A percentile compares a stretch with the other conserved stretches of the same genome.
phyloP scores from a whole-genome alignment of 306 rosid genomes.

The Prunus salicina region DNA sequence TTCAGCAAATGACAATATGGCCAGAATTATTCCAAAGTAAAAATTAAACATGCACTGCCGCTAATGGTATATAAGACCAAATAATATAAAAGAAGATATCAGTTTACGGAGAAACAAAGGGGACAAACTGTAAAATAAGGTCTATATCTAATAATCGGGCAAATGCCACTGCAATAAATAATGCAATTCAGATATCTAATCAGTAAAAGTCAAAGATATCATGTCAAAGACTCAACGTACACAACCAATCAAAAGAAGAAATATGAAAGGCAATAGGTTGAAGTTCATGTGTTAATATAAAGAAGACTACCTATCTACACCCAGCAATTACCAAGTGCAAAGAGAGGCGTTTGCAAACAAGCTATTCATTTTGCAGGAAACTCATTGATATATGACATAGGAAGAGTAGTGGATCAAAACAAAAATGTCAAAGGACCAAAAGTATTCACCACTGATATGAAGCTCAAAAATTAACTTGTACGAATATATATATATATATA shows the following conservation, averaged over 20 bases:
- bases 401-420: too few relatives aligned
- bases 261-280: background rate
- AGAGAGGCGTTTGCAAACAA: too few relatives aligned
- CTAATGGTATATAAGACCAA: background rate
- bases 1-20: too few relatives aligned
- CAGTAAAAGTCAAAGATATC: background rate
- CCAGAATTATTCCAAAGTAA: background rate
- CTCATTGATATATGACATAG: too few relatives aligned
- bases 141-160: slow-evolving; percentile 44
- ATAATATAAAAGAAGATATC: background rate
- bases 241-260: background rate
- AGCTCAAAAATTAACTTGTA: too few relatives aligned
- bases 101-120: background rate
- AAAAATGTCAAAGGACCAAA: too few relatives aligned
- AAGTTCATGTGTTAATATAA: background rate
- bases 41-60: background rate
- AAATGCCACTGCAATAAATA: slow-evolving; percentile 39
- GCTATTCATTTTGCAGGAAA: too few relatives aligned
- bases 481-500: too few relatives aligned
- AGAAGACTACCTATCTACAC: too few relatives aligned
- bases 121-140: too few relatives aligned
- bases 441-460: too few relatives aligned
- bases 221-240: background rate
- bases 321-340: too few relatives aligned
- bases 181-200: slow-evolving; percentile 6